Conservation (phyloP, 1,284 basidiomycete species). For the Trametes sp. region DNA sequence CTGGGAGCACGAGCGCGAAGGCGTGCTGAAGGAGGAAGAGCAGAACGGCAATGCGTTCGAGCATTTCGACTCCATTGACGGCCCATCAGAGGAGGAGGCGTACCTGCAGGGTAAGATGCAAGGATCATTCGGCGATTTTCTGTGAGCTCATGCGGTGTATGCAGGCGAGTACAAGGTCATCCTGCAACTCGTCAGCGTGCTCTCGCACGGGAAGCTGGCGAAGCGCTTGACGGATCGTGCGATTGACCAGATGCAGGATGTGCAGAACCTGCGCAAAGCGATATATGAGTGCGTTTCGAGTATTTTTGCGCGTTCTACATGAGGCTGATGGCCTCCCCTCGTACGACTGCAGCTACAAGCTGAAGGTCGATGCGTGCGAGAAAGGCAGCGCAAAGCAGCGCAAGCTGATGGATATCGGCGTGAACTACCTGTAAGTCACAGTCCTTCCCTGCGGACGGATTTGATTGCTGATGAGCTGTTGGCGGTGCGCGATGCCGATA, state of each 20-base stretch:
- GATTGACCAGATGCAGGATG: slow-evolving; percentile 92
- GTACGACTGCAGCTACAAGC: slow-evolving; percentile 75
- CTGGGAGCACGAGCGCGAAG: slow-evolving; percentile 57
- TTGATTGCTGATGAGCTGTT: slow-evolving; percentile 28
- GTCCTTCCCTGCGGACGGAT: not conserved
- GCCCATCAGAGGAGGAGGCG: slow-evolving; percentile 84
- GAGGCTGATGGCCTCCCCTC: slow-evolving; percentile 11
- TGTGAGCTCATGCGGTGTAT: slow-evolving; percentile 1
- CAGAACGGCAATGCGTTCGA: slow-evolving; percentile 45
- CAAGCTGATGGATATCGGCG: slow-evolving; percentile 76
- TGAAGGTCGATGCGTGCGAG: slow-evolving; percentile 86
- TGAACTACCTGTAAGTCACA: slow-evolving; percentile 79
- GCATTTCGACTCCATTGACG: slow-evolving; percentile 74
- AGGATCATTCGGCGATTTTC: not conserved
- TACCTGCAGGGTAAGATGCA: slow-evolving; percentile 77
- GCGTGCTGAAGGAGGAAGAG: slow-evolving; percentile 46
- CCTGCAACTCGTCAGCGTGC: slow-evolving; percentile 90
- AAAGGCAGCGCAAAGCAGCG: slow-evolving; percentile 80
- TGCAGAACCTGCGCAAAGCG: slow-evolving; percentile 92
- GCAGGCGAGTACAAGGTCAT: slow-evolving; percentile 97
- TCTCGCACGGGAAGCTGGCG: slow-evolving; percentile 90
- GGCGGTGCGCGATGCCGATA: slow-evolving; percentile 18
- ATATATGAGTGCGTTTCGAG: slow-evolving; percentile 81
- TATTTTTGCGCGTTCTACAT: not conserved
- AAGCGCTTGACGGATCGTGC: slow-evolving; percentile 91